Evolutionary conservation across 2,329 filamentous ascomycete genomes (phyloP).

Genomic region (Pestalotiopsis sp.): DNA sequence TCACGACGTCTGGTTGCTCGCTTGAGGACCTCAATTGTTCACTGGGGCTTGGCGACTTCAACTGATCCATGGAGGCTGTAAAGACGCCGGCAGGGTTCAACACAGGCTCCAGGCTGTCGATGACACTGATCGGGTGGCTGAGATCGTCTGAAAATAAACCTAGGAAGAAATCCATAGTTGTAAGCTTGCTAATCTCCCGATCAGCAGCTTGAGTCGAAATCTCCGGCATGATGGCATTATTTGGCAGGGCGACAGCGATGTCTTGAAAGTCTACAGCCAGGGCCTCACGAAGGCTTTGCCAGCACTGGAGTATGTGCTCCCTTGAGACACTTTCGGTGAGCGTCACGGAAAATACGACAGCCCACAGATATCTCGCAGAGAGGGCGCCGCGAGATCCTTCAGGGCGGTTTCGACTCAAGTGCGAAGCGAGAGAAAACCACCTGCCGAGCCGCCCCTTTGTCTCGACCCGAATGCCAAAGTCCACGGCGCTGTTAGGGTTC

Average conservation of each 20-base stretch:
- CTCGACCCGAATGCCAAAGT: constrained; percentile 46
- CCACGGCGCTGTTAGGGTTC: constrained; percentile 55
- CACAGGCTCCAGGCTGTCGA: constrained; percentile 90
- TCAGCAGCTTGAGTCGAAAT: constrained; percentile 83
- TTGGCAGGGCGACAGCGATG: constrained; percentile 63
- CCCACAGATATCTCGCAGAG: constrained; percentile 57
- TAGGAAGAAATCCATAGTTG: constrained; percentile 94
- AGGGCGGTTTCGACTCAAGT: constrained; percentile 39
- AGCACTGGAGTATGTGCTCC: constrained; percentile 58
- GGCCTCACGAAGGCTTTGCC: constrained; percentile 57
- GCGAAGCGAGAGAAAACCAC: constrained; percentile 53
- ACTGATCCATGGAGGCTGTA: constrained; percentile 25
- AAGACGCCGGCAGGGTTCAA: constrained; percentile 69
- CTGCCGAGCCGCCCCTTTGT: constrained; percentile 50
- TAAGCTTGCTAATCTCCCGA: constrained; percentile 86
- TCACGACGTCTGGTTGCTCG: constrained; percentile 19
- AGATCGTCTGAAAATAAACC: constrained; percentile 83
- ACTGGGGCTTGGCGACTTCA: constrained; percentile 19
- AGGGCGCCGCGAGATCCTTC: constrained; percentile 37
- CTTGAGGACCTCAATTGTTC: constrained; percentile 15
- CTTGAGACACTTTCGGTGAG: constrained; percentile 52
- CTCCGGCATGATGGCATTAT: constrained; percentile 87
- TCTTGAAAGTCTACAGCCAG: constrained; percentile 40
- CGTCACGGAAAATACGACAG: constrained; percentile 53
- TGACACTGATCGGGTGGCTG: constrained; percentile 78